These are phyloP conservation scores for Aspergillus alliaceus DNA, from an alignment of 2,329 filamentous ascomycete genomes.

Conservation along the genomic window DNA sequence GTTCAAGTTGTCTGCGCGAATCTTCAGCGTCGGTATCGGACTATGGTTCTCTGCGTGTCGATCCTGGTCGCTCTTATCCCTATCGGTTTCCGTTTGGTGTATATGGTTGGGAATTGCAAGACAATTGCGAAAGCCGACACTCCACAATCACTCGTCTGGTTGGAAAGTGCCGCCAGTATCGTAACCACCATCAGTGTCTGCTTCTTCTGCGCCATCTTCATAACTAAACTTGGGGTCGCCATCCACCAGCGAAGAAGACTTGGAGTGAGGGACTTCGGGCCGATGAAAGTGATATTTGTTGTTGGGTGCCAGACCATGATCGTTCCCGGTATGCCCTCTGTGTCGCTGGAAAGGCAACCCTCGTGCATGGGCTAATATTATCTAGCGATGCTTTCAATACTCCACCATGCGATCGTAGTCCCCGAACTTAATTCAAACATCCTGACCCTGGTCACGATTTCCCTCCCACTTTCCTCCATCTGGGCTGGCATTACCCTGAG, in stretches of 20 bases:
- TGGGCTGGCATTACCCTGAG: constrained; percentile 55
- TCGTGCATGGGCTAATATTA: not conserved
- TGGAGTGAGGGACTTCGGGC: constrained; percentile 61
- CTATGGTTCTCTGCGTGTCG: constrained; percentile 50
- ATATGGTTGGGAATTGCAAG: constrained; percentile 51
- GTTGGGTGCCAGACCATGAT: constrained; percentile 68
- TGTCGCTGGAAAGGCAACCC: not conserved
- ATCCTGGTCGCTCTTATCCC: constrained; percentile 51
- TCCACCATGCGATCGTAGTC: constrained; percentile 54
- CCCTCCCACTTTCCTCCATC: constrained; percentile 65
- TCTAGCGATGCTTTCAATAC: constrained; percentile 59
- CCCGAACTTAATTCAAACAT: constrained; percentile 57
- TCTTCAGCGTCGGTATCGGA: constrained; percentile 42
- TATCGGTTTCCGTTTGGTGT: constrained; percentile 55
- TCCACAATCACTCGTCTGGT: constrained; percentile 35
- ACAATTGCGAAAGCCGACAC: constrained; percentile 34
- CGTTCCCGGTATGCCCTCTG: constrained; percentile 54
- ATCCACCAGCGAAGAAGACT: constrained; percentile 57
- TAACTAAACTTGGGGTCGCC: constrained; percentile 59
- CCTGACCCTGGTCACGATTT: constrained; percentile 60
- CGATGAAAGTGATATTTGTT: constrained; percentile 66
- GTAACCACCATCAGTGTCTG: constrained; percentile 58
- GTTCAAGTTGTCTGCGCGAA: constrained; percentile 63
- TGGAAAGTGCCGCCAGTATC: constrained; percentile 51
- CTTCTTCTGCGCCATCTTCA: constrained; percentile 63